Base-by-base conservation (phyloP, 73 alveolate species). In the Paramecium caudatum region DNA sequence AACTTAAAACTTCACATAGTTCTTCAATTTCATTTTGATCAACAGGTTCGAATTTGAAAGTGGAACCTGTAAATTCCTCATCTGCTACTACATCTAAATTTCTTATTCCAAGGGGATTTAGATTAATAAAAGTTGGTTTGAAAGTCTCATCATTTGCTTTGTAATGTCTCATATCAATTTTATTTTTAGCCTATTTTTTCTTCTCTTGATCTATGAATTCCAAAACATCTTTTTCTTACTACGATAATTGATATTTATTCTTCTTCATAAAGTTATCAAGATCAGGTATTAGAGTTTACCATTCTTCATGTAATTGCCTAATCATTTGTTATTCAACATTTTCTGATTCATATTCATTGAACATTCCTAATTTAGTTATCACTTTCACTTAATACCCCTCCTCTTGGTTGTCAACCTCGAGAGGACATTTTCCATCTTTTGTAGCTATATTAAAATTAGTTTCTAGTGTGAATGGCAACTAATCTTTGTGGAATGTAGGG, bases 1-100 rank as follows among this genome's bases (percentile, higher is more conserved):
- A 39, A 74, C 32, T 68, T 74, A 74, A 74, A 1, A 74, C 39
- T 74, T 74, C 88, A 74, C 68, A 39, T 12, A 74, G 16, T 10
- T 36, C 39, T 41, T 74, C 55, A 12, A 74, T 74, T 74, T 74
- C 88, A 27, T 15, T 21, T 39, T 74, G 10, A 5, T 36, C 43
- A 17, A 74, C 88, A 27, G 15, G 33, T 74, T 74, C 88, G 43
- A 74, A 74, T 39, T 27, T 74, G 15, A 74, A 74, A 45, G 36
- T 74, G n/a, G 88, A 74, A 4, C 88, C 88, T 74, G 62, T 19
- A 41, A 37, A 74, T 0, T 74, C 68, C 34, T 74, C 88, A 74
- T 46, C 33, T 2, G 88, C 62, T 19, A 74, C 9, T 15, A 74
- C 46, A 74, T 74, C 88, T 5, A n/a, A 41, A 7, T 41, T 41